Conservation (phyloP, 2,329 filamentous ascomycete genomes). For the Cordyceps militaris region DNA sequence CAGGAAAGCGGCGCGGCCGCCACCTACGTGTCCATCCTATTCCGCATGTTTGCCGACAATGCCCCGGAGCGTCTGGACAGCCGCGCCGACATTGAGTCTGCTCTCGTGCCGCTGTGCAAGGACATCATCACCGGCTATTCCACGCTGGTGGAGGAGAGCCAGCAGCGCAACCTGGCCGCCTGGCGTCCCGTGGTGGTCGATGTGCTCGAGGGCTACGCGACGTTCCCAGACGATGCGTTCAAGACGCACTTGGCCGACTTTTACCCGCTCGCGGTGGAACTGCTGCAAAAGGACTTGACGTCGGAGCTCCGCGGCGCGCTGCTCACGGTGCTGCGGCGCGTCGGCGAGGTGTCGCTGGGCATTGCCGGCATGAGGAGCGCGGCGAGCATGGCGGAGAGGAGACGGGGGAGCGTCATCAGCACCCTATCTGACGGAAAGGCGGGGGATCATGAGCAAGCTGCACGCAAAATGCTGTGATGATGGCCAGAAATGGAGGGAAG, state of each 20-base stretch:
- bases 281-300: slow-evolving; percentile 76
- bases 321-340: slow-evolving; percentile 67
- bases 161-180: slow-evolving; percentile 92
- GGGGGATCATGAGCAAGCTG: slow-evolving; percentile 9
- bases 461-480: slow-evolving; percentile 10
- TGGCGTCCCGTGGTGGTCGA: slow-evolving; percentile 97
- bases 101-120: slow-evolving; percentile 87
- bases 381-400: slow-evolving; percentile 23
- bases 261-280: slow-evolving; percentile 76
- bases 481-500: background rate
- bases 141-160: slow-evolving; percentile 85
- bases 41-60: slow-evolving; percentile 94
- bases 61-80: slow-evolving; percentile 73
- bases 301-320: slow-evolving; percentile 71
- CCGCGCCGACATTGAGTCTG: slow-evolving; percentile 77
- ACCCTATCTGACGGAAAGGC: slow-evolving; percentile 19
- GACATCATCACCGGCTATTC: slow-evolving; percentile 88
- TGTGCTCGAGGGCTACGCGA: slow-evolving; percentile 85
- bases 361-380: slow-evolving; percentile 42
- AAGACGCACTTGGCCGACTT: slow-evolving; percentile 72
- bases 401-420: slow-evolving; percentile 37
- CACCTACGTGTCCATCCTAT: slow-evolving; percentile 91
- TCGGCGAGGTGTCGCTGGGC: slow-evolving; percentile 69
- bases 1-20: slow-evolving; percentile 90
- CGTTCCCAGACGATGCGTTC: slow-evolving; percentile 76